Evolutionary conservation across 1,284 basidiomycete genomes (phyloP), one percentile per base, ranked within the genome.

Genomic region (Vanrija sp.): DNA sequence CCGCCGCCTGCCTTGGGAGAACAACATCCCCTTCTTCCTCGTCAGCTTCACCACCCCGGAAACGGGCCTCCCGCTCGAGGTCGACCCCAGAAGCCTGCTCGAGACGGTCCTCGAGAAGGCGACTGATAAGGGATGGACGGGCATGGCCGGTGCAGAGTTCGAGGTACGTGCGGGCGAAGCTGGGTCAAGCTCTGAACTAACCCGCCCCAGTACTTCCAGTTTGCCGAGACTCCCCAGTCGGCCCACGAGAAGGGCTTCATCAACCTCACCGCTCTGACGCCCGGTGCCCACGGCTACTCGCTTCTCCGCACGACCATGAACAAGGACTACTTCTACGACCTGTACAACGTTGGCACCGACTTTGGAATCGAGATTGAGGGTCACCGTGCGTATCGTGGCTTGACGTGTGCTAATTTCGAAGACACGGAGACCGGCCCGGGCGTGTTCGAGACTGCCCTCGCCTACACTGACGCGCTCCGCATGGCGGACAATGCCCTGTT

Each of bases 401-500:
- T 56, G 19, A 6, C n/a, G 19, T 22, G 20, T 36, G 48, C 43
- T 51, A 31, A 59, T 35, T 15, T 48, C 23, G 14, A 58, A 92
- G 91, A 98, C 70, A 97, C 95, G 27, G 94, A 98, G 76, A 97
- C 94, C 0, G 94, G 93, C 1, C 90, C 91, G 5, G 82, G 82
- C 9, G 94, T 98, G 1, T 86, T 88, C 56, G 95, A 98, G 73
- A 94, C 94, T 3, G 95, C 95, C 0, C 79, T 98, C 31, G 89
- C 89, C 12, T 98, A 97, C 69, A 92, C 88, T 2, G 82, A 85
- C 24, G 87, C 88, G 1, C 70, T 83, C 15, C 79, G 87, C 49
- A 95, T 98, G 85, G 95, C 92, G 1, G 95, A 98, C 69, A 97
- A 96, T 69, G 92, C 92, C 0, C 83, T 87, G 47, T 77, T 98